Evolutionary conservation across 1,284 basidiomycete genomes (phyloP).

Genomic region (Tylopilus orsonianus): DNA sequence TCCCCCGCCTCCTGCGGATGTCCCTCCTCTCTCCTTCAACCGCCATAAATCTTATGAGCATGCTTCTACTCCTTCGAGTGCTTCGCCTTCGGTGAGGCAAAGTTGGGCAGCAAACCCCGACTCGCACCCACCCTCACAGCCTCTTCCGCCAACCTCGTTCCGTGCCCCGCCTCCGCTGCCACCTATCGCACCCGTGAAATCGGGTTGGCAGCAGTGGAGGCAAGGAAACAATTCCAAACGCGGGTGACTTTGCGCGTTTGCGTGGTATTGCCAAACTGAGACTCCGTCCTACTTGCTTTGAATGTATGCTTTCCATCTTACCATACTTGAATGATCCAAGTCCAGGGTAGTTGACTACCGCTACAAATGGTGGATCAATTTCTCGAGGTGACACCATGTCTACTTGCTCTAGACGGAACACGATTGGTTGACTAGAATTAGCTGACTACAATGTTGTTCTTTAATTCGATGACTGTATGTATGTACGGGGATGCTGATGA

Average conservation of each 20-base stretch:
- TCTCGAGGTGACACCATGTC: slow-evolving; percentile 9
- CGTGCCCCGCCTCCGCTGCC: slow-evolving; percentile 15
- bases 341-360: slow-evolving; percentile 10
- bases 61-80: not conserved
- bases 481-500: slow-evolving; percentile 36
- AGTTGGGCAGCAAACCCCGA: slow-evolving; percentile 1
- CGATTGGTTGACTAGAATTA: slow-evolving; percentile 36
- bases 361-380: slow-evolving; percentile 12
- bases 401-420: slow-evolving; percentile 13
- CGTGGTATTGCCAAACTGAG: not conserved
- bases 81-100: slow-evolving; percentile 1
- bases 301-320: slow-evolving; percentile 2
- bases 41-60: slow-evolving; percentile 15
- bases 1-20: slow-evolving; percentile 27
- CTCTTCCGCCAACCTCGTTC: slow-evolving; percentile 8
- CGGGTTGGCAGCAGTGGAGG: slow-evolving; percentile 37
- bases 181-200: slow-evolving; percentile 22
- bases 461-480: slow-evolving; percentile 40
- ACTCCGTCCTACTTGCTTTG: slow-evolving; percentile 1
- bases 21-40: slow-evolving; percentile 13
- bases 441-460: slow-evolving; percentile 38
- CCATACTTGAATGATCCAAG: not conserved
- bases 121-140: not conserved
- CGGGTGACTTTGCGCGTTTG: slow-evolving; percentile 17
- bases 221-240: slow-evolving; percentile 27